Conservation (phyloP, 192 early-diverging fungal species). For the Rhizoclosmatium sp. region DNA sequence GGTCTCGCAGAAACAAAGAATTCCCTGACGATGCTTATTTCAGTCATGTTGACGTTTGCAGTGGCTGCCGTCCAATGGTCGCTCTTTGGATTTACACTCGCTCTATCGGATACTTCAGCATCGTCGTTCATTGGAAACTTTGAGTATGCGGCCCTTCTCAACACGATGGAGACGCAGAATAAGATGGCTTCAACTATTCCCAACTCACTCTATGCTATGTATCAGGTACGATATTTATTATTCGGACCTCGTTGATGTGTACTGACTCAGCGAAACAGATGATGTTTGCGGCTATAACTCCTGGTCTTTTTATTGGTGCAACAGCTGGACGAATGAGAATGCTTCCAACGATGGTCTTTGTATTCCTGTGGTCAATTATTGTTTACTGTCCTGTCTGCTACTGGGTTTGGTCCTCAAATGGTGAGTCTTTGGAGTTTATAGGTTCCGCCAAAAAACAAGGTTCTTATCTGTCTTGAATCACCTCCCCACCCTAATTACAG, state of each 20-base stretch:
- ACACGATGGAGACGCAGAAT: conserved; percentile 38
- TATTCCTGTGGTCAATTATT: conserved; percentile 79
- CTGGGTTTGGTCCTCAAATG: conserved; percentile 13
- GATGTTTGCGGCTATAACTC: conserved; percentile 91
- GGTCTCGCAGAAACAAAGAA: conserved; percentile 88
- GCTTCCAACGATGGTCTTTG: conserved; percentile 84
- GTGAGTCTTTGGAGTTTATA: not conserved
- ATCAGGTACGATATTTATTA: conserved; percentile 41
- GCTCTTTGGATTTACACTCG: conserved; percentile 73
- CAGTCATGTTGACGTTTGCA: conserved; percentile 76
- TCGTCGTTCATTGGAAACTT: conserved; percentile 81
- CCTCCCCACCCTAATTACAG: not conserved
- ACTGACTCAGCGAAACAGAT: conserved; percentile 76
- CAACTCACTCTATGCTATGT: conserved; percentile 1
- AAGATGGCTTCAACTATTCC: not conserved
- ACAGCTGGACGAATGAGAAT: conserved; percentile 86
- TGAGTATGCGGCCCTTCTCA: conserved; percentile 73
- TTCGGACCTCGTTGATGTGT: conserved; percentile 47
- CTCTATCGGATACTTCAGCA: not conserved
- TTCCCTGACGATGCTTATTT: conserved; percentile 81
- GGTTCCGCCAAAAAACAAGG: not conserved
- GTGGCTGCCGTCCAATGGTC: conserved; percentile 82
- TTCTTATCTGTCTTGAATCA: not conserved
- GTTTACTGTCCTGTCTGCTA: conserved; percentile 64
- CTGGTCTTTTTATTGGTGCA: conserved; percentile 86